These are phyloP conservation scores for Rhodosporidiobolus sp. DNA, from an alignment of 768 basidiomycete species.

Conservation along the genomic window DNA sequence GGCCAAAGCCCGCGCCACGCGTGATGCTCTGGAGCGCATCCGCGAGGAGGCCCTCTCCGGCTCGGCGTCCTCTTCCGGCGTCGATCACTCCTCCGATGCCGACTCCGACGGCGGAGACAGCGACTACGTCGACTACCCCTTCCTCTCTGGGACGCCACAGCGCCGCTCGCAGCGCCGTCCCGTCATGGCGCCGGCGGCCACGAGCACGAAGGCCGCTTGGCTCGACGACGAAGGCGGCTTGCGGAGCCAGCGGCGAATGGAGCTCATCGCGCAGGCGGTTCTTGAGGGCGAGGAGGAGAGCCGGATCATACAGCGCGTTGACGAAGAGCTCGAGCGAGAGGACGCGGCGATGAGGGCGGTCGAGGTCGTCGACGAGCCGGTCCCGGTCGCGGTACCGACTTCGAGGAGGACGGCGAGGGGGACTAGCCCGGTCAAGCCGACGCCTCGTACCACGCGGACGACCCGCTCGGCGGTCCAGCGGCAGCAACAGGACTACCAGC, in stretches of 20 bases:
- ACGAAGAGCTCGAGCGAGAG: conserved; percentile 2
- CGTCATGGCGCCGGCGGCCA: neutral
- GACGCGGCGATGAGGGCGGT: neutral
- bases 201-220: neutral
- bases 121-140: neutral
- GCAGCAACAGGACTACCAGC: too few species aligned
- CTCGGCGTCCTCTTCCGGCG: too few species aligned
- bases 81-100: too few species aligned
- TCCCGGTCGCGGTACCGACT: neutral
- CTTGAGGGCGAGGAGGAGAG: conserved; percentile 25
- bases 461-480: too few species aligned
- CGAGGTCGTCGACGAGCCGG: neutral
- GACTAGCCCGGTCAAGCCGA: neutral
- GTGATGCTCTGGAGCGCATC: neutral
- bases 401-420: neutral
- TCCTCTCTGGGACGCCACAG: too few species aligned
- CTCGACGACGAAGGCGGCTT: too few species aligned
- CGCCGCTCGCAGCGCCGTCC: neutral
- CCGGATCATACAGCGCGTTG: neutral
- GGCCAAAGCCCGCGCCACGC: conserved; percentile 5
- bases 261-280: conserved; percentile 23
- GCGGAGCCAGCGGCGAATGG: conserved; percentile 10
- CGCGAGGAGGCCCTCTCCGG: neutral
- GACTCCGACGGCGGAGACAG: neutral
- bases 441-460: neutral